Percentiles rank a stretch among this genome's conserved stretches.
Conservation (phyloP, 176 grass and related monocot genomes). For the Phoenix roebelenii region DNA sequence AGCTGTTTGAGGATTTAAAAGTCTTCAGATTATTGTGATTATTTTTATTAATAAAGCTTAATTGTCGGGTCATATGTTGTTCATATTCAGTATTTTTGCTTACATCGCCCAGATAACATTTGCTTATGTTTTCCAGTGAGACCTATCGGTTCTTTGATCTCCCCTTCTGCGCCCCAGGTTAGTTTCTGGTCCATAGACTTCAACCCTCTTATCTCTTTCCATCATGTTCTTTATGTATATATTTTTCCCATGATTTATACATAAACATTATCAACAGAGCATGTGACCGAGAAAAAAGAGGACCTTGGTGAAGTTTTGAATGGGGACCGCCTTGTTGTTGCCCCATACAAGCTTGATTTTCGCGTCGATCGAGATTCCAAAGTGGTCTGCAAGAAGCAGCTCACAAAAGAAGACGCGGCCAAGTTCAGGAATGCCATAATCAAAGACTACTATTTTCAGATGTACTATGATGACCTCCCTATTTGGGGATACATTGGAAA, state of each 20-base stretch:
- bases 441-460: conserved; percentile 12
- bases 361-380: background rate
- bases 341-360: conserved; percentile 9
- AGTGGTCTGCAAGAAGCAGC: conserved; percentile 9
- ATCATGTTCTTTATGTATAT: background rate
- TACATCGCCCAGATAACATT: too few relatives aligned
- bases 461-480: conserved; percentile 16
- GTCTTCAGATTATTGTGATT: too few relatives aligned
- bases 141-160: conserved; percentile 14
- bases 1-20: too few relatives aligned
- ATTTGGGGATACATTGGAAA: conserved; percentile 9
- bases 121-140: background rate
- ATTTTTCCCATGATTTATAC: background rate
- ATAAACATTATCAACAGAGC: background rate
- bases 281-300: conserved; percentile 1
- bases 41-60: too few relatives aligned
- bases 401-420: conserved; percentile 5
- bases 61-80: too few relatives aligned
- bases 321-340: conserved; percentile 7
- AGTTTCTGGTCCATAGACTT: background rate
- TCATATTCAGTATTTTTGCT: too few relatives aligned
- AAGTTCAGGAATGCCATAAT: conserved; percentile 2
- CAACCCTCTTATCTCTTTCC: background rate
- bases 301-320: conserved; percentile 13
- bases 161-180: conserved; percentile 1